Conservation (phyloP, 2,329 filamentous ascomycete genomes). For the Xylaria sp. region DNA sequence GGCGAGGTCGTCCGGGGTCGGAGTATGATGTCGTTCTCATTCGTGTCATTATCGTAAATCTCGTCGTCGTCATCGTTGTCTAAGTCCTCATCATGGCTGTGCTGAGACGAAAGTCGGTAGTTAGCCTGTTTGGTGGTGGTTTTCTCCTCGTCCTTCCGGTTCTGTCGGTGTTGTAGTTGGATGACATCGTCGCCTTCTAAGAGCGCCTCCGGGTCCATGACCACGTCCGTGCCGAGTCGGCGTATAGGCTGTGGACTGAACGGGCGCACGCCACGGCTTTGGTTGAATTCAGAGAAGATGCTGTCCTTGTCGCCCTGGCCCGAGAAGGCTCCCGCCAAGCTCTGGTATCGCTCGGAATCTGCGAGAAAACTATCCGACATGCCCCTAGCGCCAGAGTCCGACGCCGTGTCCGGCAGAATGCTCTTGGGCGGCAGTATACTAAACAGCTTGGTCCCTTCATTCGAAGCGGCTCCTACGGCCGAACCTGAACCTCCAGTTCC, state of each 20-base stretch:
- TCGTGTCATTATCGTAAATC: conserved; percentile 3
- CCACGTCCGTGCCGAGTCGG: conserved; percentile 28
- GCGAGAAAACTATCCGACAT: conserved; percentile 50
- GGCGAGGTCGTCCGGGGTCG: conserved; percentile 12
- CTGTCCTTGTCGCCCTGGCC: conserved; percentile 46
- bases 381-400: conserved; percentile 32
- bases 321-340: conserved; percentile 46
- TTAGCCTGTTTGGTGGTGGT: conserved; percentile 5
- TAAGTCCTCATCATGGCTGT: conserved; percentile 3
- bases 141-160: conserved; percentile 9
- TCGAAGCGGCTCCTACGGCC: conserved; percentile 27
- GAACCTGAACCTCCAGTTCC: conserved; percentile 24
- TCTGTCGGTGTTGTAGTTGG: neutral
- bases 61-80: conserved; percentile 9
- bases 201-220: conserved; percentile 32
- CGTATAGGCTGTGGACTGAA: conserved; percentile 53
- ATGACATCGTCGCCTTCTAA: conserved; percentile 22
- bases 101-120: neutral
- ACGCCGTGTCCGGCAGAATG: conserved; percentile 51
- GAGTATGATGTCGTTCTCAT: neutral
- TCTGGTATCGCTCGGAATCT: conserved; percentile 49
- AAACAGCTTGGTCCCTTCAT: conserved; percentile 50
- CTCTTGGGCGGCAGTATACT: conserved; percentile 60
- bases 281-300: conserved; percentile 52
- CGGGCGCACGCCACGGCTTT: conserved; percentile 49